phyloP scores from a whole-genome alignment of 495 filamentous ascomycete species.

The Talaromyces wortmannii region DNA sequence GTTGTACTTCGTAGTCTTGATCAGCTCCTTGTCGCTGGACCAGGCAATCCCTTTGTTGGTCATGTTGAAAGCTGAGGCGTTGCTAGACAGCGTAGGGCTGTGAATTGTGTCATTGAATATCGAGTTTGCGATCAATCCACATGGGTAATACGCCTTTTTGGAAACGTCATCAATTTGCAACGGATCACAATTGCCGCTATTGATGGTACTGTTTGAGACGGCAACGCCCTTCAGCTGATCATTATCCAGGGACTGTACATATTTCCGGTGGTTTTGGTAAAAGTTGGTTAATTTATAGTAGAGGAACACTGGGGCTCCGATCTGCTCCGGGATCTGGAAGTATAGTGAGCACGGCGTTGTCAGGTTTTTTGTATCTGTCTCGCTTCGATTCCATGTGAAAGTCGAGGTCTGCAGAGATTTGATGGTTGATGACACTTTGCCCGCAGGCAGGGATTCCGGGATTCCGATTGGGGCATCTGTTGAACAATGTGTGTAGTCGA shows the following conservation, averaged over 20 bases:
- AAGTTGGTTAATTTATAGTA: conserved; percentile 98
- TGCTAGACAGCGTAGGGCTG: conserved; percentile 41
- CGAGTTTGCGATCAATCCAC: conserved; percentile 93
- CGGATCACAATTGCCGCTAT: conserved; percentile 66
- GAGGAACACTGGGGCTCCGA: conserved; percentile 74
- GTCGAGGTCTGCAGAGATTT: conserved; percentile 31
- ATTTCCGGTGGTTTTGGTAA: conserved; percentile 98
- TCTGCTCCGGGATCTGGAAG: conserved; percentile 71
- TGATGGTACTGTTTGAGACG: conserved; percentile 52
- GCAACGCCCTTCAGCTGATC: conserved; percentile 74
- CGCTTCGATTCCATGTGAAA: conserved; percentile 25
- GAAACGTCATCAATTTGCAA: conserved; percentile 46
- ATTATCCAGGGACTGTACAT: conserved; percentile 80
- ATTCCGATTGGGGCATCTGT: conserved; percentile 33
- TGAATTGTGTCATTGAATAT: conserved; percentile 92
- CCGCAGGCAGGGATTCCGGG: conserved; percentile 37
- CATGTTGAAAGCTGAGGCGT: conserved; percentile 58
- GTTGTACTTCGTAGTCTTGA: conserved; percentile 61
- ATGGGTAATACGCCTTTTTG: conserved; percentile 81
- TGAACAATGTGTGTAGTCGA: conserved; percentile 82
- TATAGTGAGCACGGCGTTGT: conserved; percentile 53
- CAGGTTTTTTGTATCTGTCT: not conserved
- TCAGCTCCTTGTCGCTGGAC: conserved; percentile 73
- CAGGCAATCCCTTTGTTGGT: conserved; percentile 76
- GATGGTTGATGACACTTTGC: conserved; percentile 60